Conservation (phyloP, 257 asterid genomes). For the Rubia yunnanensis region DNA sequence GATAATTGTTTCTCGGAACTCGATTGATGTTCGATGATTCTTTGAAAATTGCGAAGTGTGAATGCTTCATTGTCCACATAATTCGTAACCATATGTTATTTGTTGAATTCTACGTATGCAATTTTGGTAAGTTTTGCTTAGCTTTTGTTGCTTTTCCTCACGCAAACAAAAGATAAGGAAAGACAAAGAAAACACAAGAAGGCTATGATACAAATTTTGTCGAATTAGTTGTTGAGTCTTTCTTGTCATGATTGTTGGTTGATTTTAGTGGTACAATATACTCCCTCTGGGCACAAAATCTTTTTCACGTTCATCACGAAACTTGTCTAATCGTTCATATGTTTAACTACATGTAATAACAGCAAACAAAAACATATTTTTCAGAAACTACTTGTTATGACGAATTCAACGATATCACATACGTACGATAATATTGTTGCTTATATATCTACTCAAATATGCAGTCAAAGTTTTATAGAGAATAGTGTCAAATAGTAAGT, state of each 20-base stretch:
- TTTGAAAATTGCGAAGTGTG: background rate
- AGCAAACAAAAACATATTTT: no score
- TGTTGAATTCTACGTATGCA: background rate
- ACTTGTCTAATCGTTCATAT: no score
- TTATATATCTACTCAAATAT: no score
- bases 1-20: background rate
- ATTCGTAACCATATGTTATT: background rate
- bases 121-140: background rate
- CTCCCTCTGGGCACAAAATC: no score
- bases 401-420: no score
- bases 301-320: no score
- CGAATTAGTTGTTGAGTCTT: background rate
- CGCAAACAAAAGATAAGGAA: background rate
- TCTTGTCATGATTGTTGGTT: background rate
- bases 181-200: background rate
- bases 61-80: background rate
- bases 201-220: background rate
- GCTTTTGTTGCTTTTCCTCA: background rate
- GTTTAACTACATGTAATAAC: no score
- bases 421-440: no score
- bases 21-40: conserved; percentile 9
- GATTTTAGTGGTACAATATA: background rate
- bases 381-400: no score
- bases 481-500: no score
- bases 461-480: no score